Evolutionary conservation across 176 grass and related monocot genomes (phyloP).

Genomic region (Alloteropsis semialata): DNA sequence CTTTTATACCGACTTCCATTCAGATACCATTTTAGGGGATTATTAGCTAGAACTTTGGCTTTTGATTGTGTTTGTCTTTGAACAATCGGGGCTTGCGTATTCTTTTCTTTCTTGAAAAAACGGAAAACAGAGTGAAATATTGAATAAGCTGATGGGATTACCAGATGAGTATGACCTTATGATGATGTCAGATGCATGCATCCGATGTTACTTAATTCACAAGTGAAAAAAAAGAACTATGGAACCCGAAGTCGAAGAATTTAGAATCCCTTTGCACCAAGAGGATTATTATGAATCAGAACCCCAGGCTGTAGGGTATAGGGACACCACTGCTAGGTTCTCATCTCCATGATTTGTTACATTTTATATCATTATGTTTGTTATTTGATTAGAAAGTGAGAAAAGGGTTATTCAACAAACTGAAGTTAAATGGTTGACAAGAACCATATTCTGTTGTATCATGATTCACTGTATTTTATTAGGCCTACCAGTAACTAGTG

Average conservation of each 20-base stretch:
- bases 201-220: neutral
- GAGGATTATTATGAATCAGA: neutral
- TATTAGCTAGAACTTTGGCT: neutral
- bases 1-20: neutral
- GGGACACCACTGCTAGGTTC: neutral
- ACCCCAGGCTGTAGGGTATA: neutral
- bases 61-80: neutral
- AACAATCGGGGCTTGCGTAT: no score
- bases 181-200: conserved; percentile 1
- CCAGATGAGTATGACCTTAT: neutral
- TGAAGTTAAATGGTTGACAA: conserved; percentile 7
- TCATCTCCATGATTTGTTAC: neutral
- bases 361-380: neutral
- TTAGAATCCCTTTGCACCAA: neutral
- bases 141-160: neutral
- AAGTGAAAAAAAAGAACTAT: neutral
- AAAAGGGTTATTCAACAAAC: neutral
- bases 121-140: neutral
- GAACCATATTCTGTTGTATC: neutral
- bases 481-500: neutral
- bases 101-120: no score
- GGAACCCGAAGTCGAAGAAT: neutral
- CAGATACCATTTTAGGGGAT: neutral
- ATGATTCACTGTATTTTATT: neutral
- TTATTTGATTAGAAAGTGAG: neutral